A percentile compares a stretch with the other conserved stretches of the same genome.
These are phyloP conservation scores for Flaveria brownii DNA, from an alignment of 129 eudicot genomes.

Conservation along the genomic window DNA sequence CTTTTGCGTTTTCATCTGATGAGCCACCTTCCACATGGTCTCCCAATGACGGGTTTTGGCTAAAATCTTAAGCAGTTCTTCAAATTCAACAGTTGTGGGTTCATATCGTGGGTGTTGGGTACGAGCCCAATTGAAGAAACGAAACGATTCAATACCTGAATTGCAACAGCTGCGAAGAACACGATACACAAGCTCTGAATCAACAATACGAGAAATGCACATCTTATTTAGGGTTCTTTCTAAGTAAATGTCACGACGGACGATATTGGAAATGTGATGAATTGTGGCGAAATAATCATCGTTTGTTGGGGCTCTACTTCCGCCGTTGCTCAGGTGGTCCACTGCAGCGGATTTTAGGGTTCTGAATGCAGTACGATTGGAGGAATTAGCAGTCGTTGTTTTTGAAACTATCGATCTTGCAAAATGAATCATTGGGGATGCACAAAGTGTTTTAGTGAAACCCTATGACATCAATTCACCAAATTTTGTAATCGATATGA, in stretches of 20 bases:
- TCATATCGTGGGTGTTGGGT: slow-evolving; percentile 72
- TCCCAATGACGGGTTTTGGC: slow-evolving; percentile 77
- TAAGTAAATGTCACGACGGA: slow-evolving; percentile 78
- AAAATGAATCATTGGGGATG: slow-evolving; percentile 29
- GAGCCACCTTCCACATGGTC: slow-evolving; percentile 96
- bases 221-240: slow-evolving; percentile 87
- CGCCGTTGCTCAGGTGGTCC: slow-evolving; percentile 15
- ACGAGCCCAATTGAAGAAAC: slow-evolving; percentile 92
- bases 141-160: slow-evolving; percentile 67
- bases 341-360: slow-evolving; percentile 33
- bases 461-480: neutral
- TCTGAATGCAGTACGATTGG: slow-evolving; percentile 27
- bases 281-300: slow-evolving; percentile 92
- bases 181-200: slow-evolving; percentile 86
- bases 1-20: slow-evolving; percentile 55
- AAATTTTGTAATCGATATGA: neutral
- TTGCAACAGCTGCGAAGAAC: slow-evolving; percentile 73
- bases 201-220: slow-evolving; percentile 57
- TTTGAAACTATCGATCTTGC: slow-evolving; percentile 33
- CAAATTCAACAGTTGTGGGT: slow-evolving; percentile 81
- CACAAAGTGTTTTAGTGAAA: slow-evolving; percentile 9
- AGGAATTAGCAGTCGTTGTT: neutral
- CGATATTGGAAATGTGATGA: slow-evolving; percentile 91
- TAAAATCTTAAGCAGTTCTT: slow-evolving; percentile 78
- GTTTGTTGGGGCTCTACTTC: slow-evolving; percentile 38